These are phyloP conservation scores for Phytophthora melonis DNA, from an alignment of 352 stramenopile genomes.

Conservation along the genomic window DNA sequence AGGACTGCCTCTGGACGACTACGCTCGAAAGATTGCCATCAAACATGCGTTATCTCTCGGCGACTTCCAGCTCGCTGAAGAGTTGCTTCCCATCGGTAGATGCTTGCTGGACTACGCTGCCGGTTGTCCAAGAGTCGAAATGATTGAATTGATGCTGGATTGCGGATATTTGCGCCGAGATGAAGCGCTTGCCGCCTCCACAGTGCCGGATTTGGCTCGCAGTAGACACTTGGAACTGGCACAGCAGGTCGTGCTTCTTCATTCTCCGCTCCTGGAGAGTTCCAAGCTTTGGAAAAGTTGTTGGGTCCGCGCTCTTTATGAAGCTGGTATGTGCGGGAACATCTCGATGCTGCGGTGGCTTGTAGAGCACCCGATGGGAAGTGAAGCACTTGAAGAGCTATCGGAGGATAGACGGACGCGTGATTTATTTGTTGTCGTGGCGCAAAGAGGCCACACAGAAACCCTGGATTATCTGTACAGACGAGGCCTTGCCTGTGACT, in stretches of 20 bases:
- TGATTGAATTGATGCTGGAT: conserved; percentile 10
- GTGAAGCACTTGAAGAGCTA: not conserved
- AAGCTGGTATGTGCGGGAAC: not conserved
- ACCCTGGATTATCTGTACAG: conserved; percentile 10
- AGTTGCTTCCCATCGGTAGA: not conserved
- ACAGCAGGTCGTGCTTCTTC: conserved; percentile 13
- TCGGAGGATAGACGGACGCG: not conserved
- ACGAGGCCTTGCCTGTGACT: not conserved
- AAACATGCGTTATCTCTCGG: conserved; percentile 8
- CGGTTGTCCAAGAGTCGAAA: not conserved
- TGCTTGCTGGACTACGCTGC: conserved; percentile 3
- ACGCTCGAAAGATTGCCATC: conserved; percentile 3
- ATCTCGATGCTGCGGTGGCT: conserved; percentile 1
- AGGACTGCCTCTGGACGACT: not conserved
- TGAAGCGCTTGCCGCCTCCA: not conserved
- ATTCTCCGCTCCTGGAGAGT: conserved; percentile 4
- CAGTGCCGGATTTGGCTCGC: not conserved
- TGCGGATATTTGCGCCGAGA: conserved; percentile 7
- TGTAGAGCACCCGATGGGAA: not conserved
- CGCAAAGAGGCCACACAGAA: not conserved
- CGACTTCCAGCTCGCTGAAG: not conserved
- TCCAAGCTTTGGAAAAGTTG: not conserved
- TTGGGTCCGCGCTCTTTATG: not conserved
- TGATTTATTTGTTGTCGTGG: not conserved
- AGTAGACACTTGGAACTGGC: conserved; percentile 5